phyloP scores from a whole-genome alignment of 164 flowering plant species.

The Hamamelis virginiana region DNA sequence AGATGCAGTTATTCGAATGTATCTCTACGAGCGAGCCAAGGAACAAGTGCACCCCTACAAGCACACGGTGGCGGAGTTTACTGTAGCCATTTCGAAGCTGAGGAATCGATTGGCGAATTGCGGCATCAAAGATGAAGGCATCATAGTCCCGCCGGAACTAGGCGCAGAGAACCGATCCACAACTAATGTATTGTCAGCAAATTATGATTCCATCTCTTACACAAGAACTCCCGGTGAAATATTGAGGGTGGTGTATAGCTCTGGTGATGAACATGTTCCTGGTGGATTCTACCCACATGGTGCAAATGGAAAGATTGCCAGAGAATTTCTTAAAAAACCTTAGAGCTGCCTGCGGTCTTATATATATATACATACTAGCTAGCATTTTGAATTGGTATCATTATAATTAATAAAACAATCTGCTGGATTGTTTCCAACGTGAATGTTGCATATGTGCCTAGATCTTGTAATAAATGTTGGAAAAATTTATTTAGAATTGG shows the following conservation, averaged over 20 bases:
- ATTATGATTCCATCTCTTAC: slow-evolving; percentile 39
- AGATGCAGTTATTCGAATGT: slow-evolving; percentile 52
- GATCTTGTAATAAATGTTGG: no score
- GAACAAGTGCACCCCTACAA: slow-evolving; percentile 43
- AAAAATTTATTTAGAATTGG: no score
- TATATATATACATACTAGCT: not conserved
- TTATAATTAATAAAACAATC: no score
- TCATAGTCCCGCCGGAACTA: slow-evolving; percentile 34
- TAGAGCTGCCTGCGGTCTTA: not conserved
- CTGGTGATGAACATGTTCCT: slow-evolving; percentile 41
- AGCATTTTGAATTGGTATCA: no score
- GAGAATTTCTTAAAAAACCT: slow-evolving; percentile 17
- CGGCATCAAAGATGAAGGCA: slow-evolving; percentile 67
- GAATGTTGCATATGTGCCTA: no score
- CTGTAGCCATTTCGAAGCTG: slow-evolving; percentile 34
- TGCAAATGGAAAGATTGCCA: slow-evolving; percentile 51
- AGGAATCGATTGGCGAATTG: slow-evolving; percentile 42
- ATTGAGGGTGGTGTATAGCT: slow-evolving; percentile 49
- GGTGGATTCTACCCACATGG: slow-evolving; percentile 57
- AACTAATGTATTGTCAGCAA: slow-evolving; percentile 43
- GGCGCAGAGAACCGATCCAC: slow-evolving; percentile 46
- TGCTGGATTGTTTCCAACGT: no score
- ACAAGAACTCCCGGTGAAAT: slow-evolving; percentile 50
- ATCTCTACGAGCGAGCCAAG: slow-evolving; percentile 40
- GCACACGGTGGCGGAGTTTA: slow-evolving; percentile 55